Evolutionary conservation across 1,139 yeast genomes (phyloP), one percentile per base, ranked within the genome.

Genomic region (Kodamaea alishanica): DNA sequence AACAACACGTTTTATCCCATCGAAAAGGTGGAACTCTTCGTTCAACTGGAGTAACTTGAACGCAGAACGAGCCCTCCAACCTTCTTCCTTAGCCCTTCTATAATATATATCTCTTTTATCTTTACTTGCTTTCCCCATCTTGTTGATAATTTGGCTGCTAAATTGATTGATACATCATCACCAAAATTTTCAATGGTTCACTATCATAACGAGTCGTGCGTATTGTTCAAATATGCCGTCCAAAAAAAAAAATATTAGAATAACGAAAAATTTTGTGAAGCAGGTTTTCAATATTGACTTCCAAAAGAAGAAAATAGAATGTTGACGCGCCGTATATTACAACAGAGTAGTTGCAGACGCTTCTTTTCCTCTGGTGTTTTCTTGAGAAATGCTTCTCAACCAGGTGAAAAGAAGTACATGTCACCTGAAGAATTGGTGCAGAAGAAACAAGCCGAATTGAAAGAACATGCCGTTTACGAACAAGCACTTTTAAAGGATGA

Each of bases 1-100:
- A 7, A 92, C 98, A 6, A 92, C 98, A 50, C 96, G 69, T 33
- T 72, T 71, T 28, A 88, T 78, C 27, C 79, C 85, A 38, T 80
- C 73, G 52, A 92, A 84, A 8, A 92, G 72, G 48, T 84, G 82
- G 58, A 92, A 92, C 59, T 90, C 90, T 42, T 90, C 95, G 55
- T 92, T 84, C 32, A 92, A 66, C 58, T 92, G 98, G 7, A 92
- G 71, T 11, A 92, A 74, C 58, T 92, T 92, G 67, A 87, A 92
- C 0, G 98, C 98, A 0, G 97, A 88, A 33, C 98, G 71, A 2
- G 98, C 98, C 50, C 98, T 73, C 86, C 94, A 92, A 7, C 98
- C 98, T 60, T 89, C 95, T 58, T 92, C 98, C 55, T 92, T 92
- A 43, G 98, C 98, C 57, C 87, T 81, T 57, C 97, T 73, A 56